Percentiles rank a stretch among this genome's conserved stretches.
Evolutionary conservation across 202 grass and related monocot genomes (phyloP).

Genomic region (Schoenoplectus triqueter): DNA sequence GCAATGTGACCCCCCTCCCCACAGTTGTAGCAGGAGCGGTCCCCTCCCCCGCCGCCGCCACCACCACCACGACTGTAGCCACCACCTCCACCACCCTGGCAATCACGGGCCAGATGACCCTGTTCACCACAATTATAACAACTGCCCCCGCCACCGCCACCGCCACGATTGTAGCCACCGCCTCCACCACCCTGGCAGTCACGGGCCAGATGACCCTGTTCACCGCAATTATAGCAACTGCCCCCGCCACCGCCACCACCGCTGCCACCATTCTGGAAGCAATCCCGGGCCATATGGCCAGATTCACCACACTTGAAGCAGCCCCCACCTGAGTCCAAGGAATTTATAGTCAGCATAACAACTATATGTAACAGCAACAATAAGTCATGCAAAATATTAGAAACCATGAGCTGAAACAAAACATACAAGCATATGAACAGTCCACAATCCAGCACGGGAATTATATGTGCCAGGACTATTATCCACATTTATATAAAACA

Average conservation of each 20-base stretch:
- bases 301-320: conserved; percentile 77
- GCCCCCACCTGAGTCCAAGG: conserved; percentile 29
- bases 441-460: background rate
- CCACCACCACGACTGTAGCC: background rate
- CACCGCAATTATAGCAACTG: conserved; percentile 85
- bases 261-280: conserved; percentile 39
- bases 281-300: conserved; percentile 68
- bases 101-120: conserved; percentile 75
- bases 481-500: background rate
- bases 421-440: background rate
- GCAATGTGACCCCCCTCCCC: conserved; percentile 83
- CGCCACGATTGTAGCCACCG: conserved; percentile 43
- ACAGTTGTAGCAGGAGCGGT: conserved; percentile 84
- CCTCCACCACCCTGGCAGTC: conserved; percentile 60
- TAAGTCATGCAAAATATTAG: background rate
- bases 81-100: conserved; percentile 32
- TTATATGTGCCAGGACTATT: no score
- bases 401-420: background rate
- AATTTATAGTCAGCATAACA: background rate
- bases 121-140: conserved; percentile 92
- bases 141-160: conserved; percentile 37
- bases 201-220: conserved; percentile 67
- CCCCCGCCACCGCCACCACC: conserved; percentile 48
- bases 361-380: background rate
- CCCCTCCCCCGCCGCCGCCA: conserved; percentile 46